Conservation (phyloP, 176 grass and related monocot species). For the Oryza australiensis region DNA sequence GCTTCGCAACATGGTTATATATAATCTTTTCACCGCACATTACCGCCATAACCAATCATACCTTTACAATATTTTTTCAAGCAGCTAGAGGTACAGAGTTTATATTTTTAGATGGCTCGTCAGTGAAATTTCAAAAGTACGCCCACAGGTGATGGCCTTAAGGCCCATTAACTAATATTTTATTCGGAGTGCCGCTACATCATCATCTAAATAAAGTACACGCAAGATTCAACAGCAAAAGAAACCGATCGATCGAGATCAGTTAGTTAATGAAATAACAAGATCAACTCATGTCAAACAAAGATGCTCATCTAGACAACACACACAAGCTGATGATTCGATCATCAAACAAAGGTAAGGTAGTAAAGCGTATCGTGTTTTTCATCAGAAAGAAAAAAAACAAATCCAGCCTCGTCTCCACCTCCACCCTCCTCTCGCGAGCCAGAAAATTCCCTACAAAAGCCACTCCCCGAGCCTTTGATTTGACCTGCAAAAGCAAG, state of each 20-base stretch:
- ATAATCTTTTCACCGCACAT: too few species aligned
- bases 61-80: too few species aligned
- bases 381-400: not conserved
- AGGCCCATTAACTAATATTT: too few species aligned
- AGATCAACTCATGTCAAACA: not conserved
- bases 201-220: not conserved
- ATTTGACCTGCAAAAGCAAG: constrained; percentile 82
- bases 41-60: too few species aligned
- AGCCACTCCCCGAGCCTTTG: constrained; percentile 45
- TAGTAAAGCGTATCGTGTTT: not conserved
- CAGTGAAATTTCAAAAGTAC: not conserved
- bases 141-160: not conserved
- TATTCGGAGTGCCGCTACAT: not conserved
- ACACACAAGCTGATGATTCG: not conserved
- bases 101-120: too few species aligned
- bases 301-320: not conserved
- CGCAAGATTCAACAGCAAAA: not conserved
- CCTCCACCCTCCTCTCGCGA: not conserved
- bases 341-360: not conserved
- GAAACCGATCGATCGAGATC: constrained; percentile 1
- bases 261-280: not conserved
- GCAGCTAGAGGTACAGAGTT: too few species aligned
- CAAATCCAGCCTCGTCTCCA: constrained; percentile 35
- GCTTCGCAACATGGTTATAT: too few species aligned
- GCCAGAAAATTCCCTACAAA: constrained; percentile 53